Percentiles rank a stretch among this genome's conserved stretches.
Evolutionary conservation across 257 asterid species (phyloP).

Genomic region (Capsicum baccatum): DNA sequence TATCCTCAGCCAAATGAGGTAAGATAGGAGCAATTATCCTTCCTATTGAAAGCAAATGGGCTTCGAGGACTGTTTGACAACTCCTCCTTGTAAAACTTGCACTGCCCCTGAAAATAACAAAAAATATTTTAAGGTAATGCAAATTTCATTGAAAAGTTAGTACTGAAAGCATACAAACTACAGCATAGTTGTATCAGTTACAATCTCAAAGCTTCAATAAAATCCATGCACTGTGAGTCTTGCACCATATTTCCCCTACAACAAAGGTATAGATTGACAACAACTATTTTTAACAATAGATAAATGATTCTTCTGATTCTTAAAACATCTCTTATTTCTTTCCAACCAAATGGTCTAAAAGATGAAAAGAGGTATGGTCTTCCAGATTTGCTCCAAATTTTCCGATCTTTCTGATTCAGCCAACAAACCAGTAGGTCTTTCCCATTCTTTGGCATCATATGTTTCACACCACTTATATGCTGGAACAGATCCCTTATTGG

Average conservation of each 20-base stretch:
- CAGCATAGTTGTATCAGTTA: not conserved
- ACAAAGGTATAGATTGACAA: not conserved
- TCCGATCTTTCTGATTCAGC: not conserved
- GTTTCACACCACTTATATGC: too few species aligned
- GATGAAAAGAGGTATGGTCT: not conserved
- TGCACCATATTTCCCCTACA: not conserved
- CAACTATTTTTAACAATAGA: not conserved
- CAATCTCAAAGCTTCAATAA: not conserved
- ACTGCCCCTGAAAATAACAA: constrained; percentile 60
- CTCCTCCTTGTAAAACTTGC: constrained; percentile 85
- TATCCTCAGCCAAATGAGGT: constrained; percentile 97
- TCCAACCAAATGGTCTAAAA: not conserved
- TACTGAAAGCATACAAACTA: not conserved
- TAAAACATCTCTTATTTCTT: not conserved
- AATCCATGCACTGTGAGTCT: constrained; percentile 2
- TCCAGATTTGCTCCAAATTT: not conserved
- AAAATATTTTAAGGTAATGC: not conserved
- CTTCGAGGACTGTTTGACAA: constrained; percentile 93
- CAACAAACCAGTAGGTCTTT: too few species aligned
- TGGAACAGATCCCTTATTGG: not conserved
- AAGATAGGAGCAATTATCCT: constrained; percentile 88
- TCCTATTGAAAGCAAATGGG: constrained; percentile 69
- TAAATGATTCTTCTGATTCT: constrained; percentile 8
- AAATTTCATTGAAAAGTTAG: not conserved
- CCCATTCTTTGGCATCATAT: too few species aligned